Percentiles rank a stretch among this genome's conserved stretches.
phyloP scores from a whole-genome alignment of 2,329 filamentous ascomycete genomes.

The Diaporthe sp. region DNA sequence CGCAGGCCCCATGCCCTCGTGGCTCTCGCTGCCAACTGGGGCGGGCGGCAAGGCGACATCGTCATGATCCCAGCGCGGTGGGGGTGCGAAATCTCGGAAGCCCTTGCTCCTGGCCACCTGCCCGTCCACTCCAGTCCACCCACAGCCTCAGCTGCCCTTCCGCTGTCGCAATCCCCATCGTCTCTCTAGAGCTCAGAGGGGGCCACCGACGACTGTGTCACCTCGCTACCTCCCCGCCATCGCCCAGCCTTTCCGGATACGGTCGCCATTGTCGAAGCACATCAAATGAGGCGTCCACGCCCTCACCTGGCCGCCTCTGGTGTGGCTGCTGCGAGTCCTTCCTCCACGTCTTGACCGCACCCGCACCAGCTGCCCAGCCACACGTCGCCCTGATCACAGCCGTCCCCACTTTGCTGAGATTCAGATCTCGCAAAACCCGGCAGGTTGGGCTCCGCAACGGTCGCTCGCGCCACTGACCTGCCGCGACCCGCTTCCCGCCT shows the following conservation, averaged over 20 bases:
- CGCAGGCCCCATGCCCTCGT: conserved; percentile 16
- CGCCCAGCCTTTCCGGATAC: conserved; percentile 14
- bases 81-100: conserved; percentile 27
- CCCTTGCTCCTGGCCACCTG: conserved; percentile 14
- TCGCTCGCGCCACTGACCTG: conserved; percentile 30
- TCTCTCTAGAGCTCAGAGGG: background rate
- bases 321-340: conserved; percentile 10
- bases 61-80: conserved; percentile 26
- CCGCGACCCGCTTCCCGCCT: conserved; percentile 10
- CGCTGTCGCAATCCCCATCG: conserved; percentile 2
- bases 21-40: background rate
- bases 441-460: conserved; percentile 28
- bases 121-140: conserved; percentile 20
- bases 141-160: conserved; percentile 13
- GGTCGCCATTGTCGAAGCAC: conserved; percentile 30
- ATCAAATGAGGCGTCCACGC: conserved; percentile 28
- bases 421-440: conserved; percentile 31
- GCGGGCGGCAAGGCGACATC: conserved; percentile 10
- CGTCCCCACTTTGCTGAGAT: conserved; percentile 29
- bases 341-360: background rate
- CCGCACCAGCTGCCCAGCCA: background rate
- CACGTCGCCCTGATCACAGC: conserved; percentile 6
- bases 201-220: conserved; percentile 17
- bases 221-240: conserved; percentile 6
- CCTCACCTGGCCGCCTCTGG: conserved; percentile 3